Evolutionary conservation across 768 basidiomycete genomes (phyloP).

Genomic region (Pulveroboletus frians): DNA sequence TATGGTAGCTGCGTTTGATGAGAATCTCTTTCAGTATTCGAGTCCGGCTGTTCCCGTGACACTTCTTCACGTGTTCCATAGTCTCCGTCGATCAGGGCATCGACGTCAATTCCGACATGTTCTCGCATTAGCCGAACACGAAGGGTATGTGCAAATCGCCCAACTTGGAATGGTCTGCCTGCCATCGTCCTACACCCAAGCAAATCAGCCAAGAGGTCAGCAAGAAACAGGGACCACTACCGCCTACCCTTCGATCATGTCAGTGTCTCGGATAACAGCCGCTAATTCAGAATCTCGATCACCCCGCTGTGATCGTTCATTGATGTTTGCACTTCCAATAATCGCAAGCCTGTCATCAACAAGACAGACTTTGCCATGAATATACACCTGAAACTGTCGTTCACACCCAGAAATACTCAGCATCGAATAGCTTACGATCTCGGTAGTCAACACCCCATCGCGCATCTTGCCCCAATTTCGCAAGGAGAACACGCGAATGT

Average conservation of each 20-base stretch:
- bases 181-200: constrained; percentile 70
- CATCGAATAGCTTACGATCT: constrained; percentile 53
- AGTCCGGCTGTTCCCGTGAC: constrained; percentile 63
- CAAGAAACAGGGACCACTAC: background rate
- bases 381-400: constrained; percentile 59
- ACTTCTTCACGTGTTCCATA: constrained; percentile 51
- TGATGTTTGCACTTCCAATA: constrained; percentile 96
- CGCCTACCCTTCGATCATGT: constrained; percentile 88
- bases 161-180: constrained; percentile 90
- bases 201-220: background rate
- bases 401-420: constrained; percentile 1
- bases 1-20: constrained; percentile 42
- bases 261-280: constrained; percentile 90
- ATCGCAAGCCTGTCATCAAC: constrained; percentile 94
- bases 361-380: constrained; percentile 68
- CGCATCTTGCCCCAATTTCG: constrained; percentile 92
- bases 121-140: constrained; percentile 94
- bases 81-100: constrained; percentile 75
- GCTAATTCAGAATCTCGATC: constrained; percentile 97
- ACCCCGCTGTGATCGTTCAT: constrained; percentile 92
- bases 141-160: constrained; percentile 92
- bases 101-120: constrained; percentile 93
- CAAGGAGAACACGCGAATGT: constrained; percentile 86
- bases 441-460: constrained; percentile 78
- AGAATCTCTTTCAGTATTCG: constrained; percentile 57